Evolutionary conservation across 2,329 filamentous ascomycete species (phyloP).

Genomic region (Emericellopsis atlantica): DNA sequence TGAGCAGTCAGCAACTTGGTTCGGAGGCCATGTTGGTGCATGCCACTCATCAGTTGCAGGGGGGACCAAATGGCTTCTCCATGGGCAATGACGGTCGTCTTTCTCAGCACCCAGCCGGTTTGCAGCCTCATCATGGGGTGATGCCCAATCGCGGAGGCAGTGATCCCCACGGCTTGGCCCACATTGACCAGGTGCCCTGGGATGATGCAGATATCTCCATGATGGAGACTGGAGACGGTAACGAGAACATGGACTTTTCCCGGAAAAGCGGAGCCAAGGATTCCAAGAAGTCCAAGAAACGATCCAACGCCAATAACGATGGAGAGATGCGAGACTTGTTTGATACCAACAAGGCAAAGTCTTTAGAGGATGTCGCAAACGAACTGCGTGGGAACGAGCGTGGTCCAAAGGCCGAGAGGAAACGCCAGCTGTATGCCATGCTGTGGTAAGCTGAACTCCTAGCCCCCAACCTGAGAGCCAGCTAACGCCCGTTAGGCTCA

Average conservation of each 20-base stretch:
- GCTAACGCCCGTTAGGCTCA: conserved; percentile 43
- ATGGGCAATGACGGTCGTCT: background rate
- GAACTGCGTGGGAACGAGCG: conserved; percentile 70
- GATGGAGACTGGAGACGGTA: conserved; percentile 36
- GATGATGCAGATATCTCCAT: conserved; percentile 44
- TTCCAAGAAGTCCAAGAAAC: conserved; percentile 9
- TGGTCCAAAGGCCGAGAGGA: conserved; percentile 70
- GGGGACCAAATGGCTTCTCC: conserved; percentile 14
- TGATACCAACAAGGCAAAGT: conserved; percentile 53
- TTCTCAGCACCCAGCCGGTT: background rate
- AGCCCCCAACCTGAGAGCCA: background rate
- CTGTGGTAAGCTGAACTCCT: conserved; percentile 49
- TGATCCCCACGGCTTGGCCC: conserved; percentile 31
- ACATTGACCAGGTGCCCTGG: background rate
- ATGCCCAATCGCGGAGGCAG: background rate
- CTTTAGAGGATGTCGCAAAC: conserved; percentile 57
- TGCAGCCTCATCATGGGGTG: background rate
- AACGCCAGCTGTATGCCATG: conserved; percentile 81
- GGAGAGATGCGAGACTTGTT: conserved; percentile 69
- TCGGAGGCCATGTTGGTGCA: conserved; percentile 49
- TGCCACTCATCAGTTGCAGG: conserved; percentile 41
- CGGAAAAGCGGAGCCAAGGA: background rate
- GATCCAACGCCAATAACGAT: conserved; percentile 68
- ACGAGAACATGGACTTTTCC: conserved; percentile 37
- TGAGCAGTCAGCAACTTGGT: conserved; percentile 28